Evolutionary conservation across 2,329 filamentous ascomycete genomes (phyloP), one percentile per base, ranked within the genome.

Genomic region (Colletotrichum tropicale): DNA sequence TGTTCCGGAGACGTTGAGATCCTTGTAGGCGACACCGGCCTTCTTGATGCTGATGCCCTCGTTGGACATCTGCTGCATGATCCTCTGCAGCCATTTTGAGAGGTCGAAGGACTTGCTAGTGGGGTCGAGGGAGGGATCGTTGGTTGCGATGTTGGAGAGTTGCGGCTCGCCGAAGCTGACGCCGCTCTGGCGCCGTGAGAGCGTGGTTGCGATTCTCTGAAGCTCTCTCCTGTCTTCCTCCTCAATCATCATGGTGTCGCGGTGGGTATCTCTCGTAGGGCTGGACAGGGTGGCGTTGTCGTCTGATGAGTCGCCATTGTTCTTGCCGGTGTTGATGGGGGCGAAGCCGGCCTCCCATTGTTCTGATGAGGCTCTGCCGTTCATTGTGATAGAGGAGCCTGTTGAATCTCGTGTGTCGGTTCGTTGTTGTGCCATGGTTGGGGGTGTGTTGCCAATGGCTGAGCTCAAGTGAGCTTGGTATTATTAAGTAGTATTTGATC

Each of bases 1-100:
- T 0, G 92, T 92, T 1, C 94, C 94, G 8, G 88, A 92, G 0
- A 95, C 92, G 71, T 90, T 90, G 38, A 95, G 87, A 67, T 94
- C 88, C 75, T 91, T 91, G 84, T 92, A 94, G 1, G 90, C 89
- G 8, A 95, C 87, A 5, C 93, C 92, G 0, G 92, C 89, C 8
- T 86, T 85, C 78, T 86, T 89, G 76, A 85, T 83, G 74, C 86
- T 87, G 61, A 93, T 84, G 1, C 90, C 89, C 73, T 93, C 90
- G 21, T 88, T 87, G 43, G 91, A 87, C 43, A 93, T 82, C 36
- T 85, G 81, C 1, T 78, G 73, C 8, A 87, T 81, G 73, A 88
- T 84, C 43, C 80, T 78, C 48, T 81, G 82, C 2, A 87, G 78
- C 87, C 87, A 89, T 75, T 84, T 85, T 9, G 82, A 76, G 15